Percentiles rank a stretch among this genome's conserved stretches.
These are phyloP conservation scores for Darksidea phi DNA, from an alignment of 495 filamentous ascomycete species.

Conservation along the genomic window DNA sequence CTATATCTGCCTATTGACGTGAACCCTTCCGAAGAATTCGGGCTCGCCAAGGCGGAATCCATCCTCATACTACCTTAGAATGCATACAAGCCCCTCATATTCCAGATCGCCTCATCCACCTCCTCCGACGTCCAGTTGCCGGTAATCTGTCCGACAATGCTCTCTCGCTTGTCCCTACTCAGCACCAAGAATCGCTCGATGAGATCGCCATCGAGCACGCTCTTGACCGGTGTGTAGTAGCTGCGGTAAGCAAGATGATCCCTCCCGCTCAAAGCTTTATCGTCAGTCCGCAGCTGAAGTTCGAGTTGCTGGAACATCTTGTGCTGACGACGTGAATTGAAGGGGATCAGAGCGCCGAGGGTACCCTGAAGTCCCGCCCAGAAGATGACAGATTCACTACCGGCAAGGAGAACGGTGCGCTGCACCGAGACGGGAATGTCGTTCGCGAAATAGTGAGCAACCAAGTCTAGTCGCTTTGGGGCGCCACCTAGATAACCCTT, in stretches of 20 bases:
- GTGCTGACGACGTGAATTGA: slow-evolving; percentile 84
- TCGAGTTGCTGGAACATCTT: slow-evolving; percentile 97
- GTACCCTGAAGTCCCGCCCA: slow-evolving; percentile 96
- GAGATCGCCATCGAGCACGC: slow-evolving; percentile 95
- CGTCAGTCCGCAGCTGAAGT: slow-evolving; percentile 76
- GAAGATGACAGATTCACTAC: slow-evolving; percentile 84
- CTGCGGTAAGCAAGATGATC: slow-evolving; percentile 93
- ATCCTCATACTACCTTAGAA: slow-evolving; percentile 15
- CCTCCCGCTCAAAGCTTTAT: slow-evolving; percentile 81
- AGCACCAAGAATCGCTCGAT: slow-evolving; percentile 86
- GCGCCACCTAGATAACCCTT: slow-evolving; percentile 85
- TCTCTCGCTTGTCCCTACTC: slow-evolving; percentile 82
- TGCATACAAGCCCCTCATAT: slow-evolving; percentile 24
- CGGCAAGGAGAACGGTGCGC: slow-evolving; percentile 85
- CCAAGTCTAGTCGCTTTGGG: slow-evolving; percentile 75
- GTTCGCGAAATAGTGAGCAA: slow-evolving; percentile 84
- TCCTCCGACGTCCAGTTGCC: slow-evolving; percentile 51
- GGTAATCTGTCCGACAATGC: slow-evolving; percentile 90
- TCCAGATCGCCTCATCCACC: slow-evolving; percentile 27
- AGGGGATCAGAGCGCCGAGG: slow-evolving; percentile 86
- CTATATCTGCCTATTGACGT: too few relatives aligned
- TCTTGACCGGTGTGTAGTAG: slow-evolving; percentile 97
- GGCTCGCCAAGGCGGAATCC: too few relatives aligned
- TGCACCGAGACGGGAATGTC: slow-evolving; percentile 89
- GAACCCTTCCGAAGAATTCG: too few relatives aligned